Percentiles rank a stretch among this genome's conserved stretches.
These are phyloP conservation scores for Coffea humblotiana DNA, from an alignment of 305 asterid species.

Conservation along the genomic window DNA sequence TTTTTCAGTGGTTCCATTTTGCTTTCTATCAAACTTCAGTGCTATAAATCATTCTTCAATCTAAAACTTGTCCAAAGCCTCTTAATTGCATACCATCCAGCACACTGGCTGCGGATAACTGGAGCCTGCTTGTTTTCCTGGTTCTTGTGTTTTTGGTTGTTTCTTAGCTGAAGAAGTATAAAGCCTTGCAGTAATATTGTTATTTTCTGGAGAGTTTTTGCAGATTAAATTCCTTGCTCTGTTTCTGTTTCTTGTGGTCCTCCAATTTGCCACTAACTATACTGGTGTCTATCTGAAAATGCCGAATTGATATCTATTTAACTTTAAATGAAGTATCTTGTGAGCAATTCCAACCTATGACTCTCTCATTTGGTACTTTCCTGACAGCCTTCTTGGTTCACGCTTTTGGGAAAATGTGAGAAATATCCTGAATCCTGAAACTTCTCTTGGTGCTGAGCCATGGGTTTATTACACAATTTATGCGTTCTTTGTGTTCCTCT, in stretches of 20 bases:
- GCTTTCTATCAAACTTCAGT: background rate
- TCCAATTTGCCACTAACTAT: background rate
- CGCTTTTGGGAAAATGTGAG: slow-evolving; percentile 74
- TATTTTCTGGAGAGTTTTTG: background rate
- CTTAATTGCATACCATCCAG: slow-evolving; percentile 2
- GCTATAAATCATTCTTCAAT: background rate
- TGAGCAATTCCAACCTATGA: slow-evolving; percentile 15
- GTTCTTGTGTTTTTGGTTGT: background rate
- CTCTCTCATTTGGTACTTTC: slow-evolving; percentile 26
- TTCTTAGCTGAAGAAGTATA: background rate
- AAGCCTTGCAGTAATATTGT: background rate
- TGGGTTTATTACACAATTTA: slow-evolving; percentile 89
- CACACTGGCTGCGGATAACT: background rate
- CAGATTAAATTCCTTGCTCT: background rate
- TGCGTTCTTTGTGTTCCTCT: slow-evolving; percentile 84
- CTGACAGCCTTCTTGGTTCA: slow-evolving; percentile 67
- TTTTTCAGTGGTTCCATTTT: background rate
- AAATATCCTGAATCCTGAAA: slow-evolving; percentile 77
- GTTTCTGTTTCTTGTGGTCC: background rate
- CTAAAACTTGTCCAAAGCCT: background rate
- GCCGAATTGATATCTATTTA: background rate
- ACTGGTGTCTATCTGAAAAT: background rate
- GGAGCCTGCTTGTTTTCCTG: background rate
- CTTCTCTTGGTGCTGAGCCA: slow-evolving; percentile 75
- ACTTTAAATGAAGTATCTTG: background rate